A percentile compares a stretch with the other conserved stretches of the same genome.
Evolutionary conservation across 495 filamentous ascomycete species (phyloP).

Genomic region (Terfezia boudieri): DNA sequence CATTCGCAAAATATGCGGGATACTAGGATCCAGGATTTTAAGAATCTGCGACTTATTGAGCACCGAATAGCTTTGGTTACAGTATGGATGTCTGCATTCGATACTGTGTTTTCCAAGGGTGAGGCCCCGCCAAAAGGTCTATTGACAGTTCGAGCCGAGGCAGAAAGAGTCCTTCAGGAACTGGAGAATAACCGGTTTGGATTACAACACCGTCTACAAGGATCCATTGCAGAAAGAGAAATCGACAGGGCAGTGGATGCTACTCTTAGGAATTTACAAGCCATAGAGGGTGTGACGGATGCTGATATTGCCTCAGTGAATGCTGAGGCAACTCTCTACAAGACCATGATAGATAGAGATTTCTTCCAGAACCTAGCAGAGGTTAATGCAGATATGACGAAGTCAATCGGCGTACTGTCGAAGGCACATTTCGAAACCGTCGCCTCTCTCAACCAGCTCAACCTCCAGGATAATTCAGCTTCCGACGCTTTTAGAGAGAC

Average conservation of each 20-base stretch:
- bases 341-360: slow-evolving; percentile 64
- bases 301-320: slow-evolving; percentile 48
- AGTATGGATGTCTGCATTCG: slow-evolving; percentile 84
- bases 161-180: slow-evolving; percentile 68
- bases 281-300: slow-evolving; percentile 46
- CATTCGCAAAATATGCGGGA: slow-evolving; percentile 55
- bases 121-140: slow-evolving; percentile 41
- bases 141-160: slow-evolving; percentile 59
- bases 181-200: slow-evolving; percentile 74
- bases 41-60: slow-evolving; percentile 64
- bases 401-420: slow-evolving; percentile 56
- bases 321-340: slow-evolving; percentile 65
- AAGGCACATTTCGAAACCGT: slow-evolving; percentile 83
- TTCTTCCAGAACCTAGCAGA: slow-evolving; percentile 54
- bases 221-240: slow-evolving; percentile 63
- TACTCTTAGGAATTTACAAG: slow-evolving; percentile 52
- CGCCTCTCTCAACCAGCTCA: slow-evolving; percentile 50
- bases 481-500: slow-evolving; percentile 57
- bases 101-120: slow-evolving; percentile 50
- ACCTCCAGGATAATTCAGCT: slow-evolving; percentile 62
- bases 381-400: slow-evolving; percentile 56
- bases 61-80: slow-evolving; percentile 62
- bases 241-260: slow-evolving; percentile 74
- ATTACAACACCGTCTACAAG: slow-evolving; percentile 58
- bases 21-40: slow-evolving; percentile 58